Conservation (phyloP, 805 yeast species). For the Starmerella gropengiesseri region DNA sequence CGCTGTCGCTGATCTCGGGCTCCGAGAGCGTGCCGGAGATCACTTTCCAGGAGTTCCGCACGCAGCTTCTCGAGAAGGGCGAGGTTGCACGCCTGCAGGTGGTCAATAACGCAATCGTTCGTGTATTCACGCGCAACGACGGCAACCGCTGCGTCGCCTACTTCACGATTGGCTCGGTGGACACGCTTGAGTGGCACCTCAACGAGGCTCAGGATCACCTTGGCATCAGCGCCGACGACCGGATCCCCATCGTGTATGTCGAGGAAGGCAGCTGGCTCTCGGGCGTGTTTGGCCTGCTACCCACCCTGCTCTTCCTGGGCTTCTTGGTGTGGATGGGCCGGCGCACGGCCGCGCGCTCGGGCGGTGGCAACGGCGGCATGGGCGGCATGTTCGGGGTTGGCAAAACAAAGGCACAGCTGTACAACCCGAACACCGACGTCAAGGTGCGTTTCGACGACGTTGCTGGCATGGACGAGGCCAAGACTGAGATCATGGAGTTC, state of each 20-base stretch:
- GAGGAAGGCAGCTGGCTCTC: conserved; percentile 58
- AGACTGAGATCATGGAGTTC: conserved; percentile 91
- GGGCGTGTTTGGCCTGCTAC: conserved; percentile 59
- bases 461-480: conserved; percentile 91
- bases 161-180: conserved; percentile 83
- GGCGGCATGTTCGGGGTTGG: conserved; percentile 69
- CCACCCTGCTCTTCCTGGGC: conserved; percentile 71
- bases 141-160: conserved; percentile 40
- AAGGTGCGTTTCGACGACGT: conserved; percentile 78
- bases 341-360: conserved; percentile 33
- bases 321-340: conserved; percentile 59
- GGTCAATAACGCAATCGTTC: conserved; percentile 57
- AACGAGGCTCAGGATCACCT: conserved; percentile 59
- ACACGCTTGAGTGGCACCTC: conserved; percentile 73
- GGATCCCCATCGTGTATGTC: conserved; percentile 67
- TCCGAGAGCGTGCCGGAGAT: conserved; percentile 28
- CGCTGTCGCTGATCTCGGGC: conserved; percentile 21
- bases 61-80: conserved; percentile 67
- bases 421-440: conserved; percentile 74
- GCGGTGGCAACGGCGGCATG: conserved; percentile 44
- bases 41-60: conserved; percentile 75
- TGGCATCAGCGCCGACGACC: conserved; percentile 53
- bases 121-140: conserved; percentile 24
- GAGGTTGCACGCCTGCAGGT: conserved; percentile 64
- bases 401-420: conserved; percentile 54